Conservation (phyloP, 352 stramenopile genomes). For the Globisporangium mamillatum region DNA sequence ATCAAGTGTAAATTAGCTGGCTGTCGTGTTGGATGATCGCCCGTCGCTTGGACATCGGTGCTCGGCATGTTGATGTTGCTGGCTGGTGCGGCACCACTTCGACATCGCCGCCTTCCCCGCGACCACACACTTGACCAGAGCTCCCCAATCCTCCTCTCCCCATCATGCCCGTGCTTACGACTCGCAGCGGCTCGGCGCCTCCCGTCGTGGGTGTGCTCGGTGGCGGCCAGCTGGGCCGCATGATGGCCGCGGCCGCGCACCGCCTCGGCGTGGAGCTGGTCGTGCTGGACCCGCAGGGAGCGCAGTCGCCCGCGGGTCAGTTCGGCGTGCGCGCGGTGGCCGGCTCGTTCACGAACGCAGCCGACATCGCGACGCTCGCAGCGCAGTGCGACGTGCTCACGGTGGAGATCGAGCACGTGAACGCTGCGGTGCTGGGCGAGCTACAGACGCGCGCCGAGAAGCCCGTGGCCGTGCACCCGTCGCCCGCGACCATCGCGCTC, state of each 20-base stretch:
- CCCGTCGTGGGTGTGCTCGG: slow-evolving; percentile 91
- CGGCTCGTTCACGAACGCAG: slow-evolving; percentile 72
- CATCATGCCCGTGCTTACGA: slow-evolving; percentile 54
- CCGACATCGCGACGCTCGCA: slow-evolving; percentile 70
- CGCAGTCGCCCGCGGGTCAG: slow-evolving; percentile 67
- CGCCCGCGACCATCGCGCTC: slow-evolving; percentile 89
- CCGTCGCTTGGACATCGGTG: background rate
- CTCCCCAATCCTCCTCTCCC: background rate
- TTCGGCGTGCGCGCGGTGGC: slow-evolving; percentile 65
- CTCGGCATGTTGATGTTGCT: slow-evolving; percentile 16
- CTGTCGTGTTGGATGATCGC: slow-evolving; percentile 6
- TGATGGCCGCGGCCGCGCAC: slow-evolving; percentile 97
- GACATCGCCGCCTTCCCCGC: slow-evolving; percentile 3
- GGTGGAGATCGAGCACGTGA: slow-evolving; percentile 99
- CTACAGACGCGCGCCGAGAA: slow-evolving; percentile 57
- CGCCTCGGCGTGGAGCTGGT: slow-evolving; percentile 92
- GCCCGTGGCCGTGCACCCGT: slow-evolving; percentile 67
- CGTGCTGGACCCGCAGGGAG: slow-evolving; percentile 91
- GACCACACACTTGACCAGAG: background rate
- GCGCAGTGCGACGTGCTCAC: slow-evolving; percentile 92
- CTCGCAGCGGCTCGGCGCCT: slow-evolving; percentile 30
- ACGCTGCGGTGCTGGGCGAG: slow-evolving; percentile 87
- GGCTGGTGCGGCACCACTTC: slow-evolving; percentile 10
- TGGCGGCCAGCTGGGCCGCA: slow-evolving; percentile 96
- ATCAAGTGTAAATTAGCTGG: background rate